Evolutionary conservation across 2,329 filamentous ascomycete species (phyloP), one percentile per base, ranked within the genome.

Genomic region (Emmonsia crescens): DNA sequence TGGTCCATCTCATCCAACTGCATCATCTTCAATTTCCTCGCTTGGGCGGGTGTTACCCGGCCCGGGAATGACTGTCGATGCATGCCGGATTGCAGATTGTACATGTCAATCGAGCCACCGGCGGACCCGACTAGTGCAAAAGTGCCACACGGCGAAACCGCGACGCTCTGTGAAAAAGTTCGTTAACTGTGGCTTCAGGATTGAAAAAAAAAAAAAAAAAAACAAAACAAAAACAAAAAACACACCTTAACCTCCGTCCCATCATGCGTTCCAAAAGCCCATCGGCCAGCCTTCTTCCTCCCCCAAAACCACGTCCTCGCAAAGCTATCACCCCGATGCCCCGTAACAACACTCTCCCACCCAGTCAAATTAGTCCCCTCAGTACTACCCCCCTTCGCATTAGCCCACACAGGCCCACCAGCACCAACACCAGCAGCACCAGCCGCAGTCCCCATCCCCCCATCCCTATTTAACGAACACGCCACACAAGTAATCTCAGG

Each of bases 291-390:
- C 68, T 88, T 86, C 76, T 95, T 96, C 61, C 91, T 87, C 5
- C 93, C 94, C 92, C 94, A 97, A 76, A 96, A 96, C 94, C 94
- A 99, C 1, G 94, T 97, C 60, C 94, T 85, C 21, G 91, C 94
- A 71, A 84, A 89, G 52, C 86, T 83, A 70, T 97, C 93, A 59
- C 88, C 85, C 70, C 87, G 87, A 72, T 99, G 95, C 10, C 91
- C 93, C 3, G 94, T 99, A 1, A 99, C 85, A 6, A 99, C 86
- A 71, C 93, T 96, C 74, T 99, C 95, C 94, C 94, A 99, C 0
- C 94, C 94, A 2, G 92, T 96, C 78, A 85, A 86, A 56, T 85
- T 80, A 67, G 91, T 86, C 2, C 88, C 85, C 73, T 91, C 87
- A 10, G 82, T 77, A n/a, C 82, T 85, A 61, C 86, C 84, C 31